Evolutionary conservation across 1,284 basidiomycete genomes (phyloP).

Genomic region (Testicularia cyperi): DNA sequence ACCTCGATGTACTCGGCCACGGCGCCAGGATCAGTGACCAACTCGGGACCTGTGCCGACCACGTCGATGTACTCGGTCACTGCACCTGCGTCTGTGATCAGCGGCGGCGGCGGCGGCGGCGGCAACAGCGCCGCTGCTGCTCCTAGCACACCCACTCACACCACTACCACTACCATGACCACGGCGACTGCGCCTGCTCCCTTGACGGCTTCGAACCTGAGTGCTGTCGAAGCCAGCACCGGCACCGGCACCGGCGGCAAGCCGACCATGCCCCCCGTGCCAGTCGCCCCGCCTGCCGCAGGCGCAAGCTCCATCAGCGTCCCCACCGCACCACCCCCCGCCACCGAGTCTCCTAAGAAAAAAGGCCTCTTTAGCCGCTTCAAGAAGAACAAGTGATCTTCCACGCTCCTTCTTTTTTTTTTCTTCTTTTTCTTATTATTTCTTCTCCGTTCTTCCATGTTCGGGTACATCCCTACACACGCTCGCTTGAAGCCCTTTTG

Average conservation of each 20-base stretch:
- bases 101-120: not conserved
- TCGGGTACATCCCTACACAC: too few relatives aligned
- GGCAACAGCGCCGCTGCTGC: slow-evolving; percentile 1
- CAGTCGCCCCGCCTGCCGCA: slow-evolving; percentile 12
- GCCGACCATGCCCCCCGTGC: slow-evolving; percentile 33
- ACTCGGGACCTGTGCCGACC: slow-evolving; percentile 4
- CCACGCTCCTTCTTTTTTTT: not conserved
- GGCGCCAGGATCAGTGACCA: slow-evolving; percentile 18
- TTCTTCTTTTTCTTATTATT: slow-evolving; percentile 5
- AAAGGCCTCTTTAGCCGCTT: slow-evolving; percentile 36
- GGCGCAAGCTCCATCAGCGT: slow-evolving; percentile 27
- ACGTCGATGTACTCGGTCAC: slow-evolving; percentile 25
- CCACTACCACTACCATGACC: not conserved
- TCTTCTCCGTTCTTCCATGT: slow-evolving; percentile 1
- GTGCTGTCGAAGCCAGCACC: slow-evolving; percentile 13
- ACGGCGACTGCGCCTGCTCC: slow-evolving; percentile 9
- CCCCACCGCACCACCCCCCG: slow-evolving; percentile 34
- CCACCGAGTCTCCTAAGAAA: slow-evolving; percentile 5
- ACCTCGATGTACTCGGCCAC: slow-evolving; percentile 29
- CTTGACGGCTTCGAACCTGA: slow-evolving; percentile 22
- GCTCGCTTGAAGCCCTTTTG: too few relatives aligned
- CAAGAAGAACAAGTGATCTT: slow-evolving; percentile 29
- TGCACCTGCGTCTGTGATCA: slow-evolving; percentile 17
- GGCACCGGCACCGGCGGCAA: too few relatives aligned
- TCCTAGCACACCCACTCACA: not conserved